Conservation (phyloP, 2,329 filamentous ascomycete genomes). For the Aspergillus spinulosporus region DNA sequence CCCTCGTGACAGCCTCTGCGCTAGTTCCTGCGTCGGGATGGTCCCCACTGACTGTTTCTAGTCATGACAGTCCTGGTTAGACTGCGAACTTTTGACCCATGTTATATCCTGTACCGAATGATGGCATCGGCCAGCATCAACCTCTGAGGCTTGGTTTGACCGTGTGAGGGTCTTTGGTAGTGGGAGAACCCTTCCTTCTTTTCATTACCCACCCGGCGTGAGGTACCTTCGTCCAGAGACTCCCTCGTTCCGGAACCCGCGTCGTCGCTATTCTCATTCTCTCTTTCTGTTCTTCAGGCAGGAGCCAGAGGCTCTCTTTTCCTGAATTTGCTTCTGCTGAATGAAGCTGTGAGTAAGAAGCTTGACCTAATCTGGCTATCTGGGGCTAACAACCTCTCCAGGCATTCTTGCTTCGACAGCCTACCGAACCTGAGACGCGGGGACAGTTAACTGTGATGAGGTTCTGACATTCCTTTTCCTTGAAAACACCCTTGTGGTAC, state of each 20-base stretch:
- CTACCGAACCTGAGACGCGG: constrained; percentile 27
- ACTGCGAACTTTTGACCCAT: constrained; percentile 7
- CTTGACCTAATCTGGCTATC: background rate
- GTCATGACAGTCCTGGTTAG: background rate
- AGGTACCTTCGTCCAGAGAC: constrained; percentile 17
- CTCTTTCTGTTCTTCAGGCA: constrained; percentile 20
- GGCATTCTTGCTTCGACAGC: constrained; percentile 16
- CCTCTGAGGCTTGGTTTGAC: constrained; percentile 23
- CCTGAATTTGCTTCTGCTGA: constrained; percentile 10
- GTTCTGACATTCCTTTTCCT: constrained; percentile 16
- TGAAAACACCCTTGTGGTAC: constrained; percentile 21
- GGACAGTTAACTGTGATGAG: constrained; percentile 21
- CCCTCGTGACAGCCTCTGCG: constrained; percentile 23
- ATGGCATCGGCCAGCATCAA: constrained; percentile 21
- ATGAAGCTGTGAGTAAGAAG: constrained; percentile 25
- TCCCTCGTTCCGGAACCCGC: constrained; percentile 12
- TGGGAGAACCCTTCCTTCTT: constrained; percentile 17
- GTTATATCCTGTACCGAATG: constrained; percentile 13
- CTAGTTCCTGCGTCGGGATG: constrained; percentile 16
- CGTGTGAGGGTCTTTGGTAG: constrained; percentile 24
- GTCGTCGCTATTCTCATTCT: constrained; percentile 1
- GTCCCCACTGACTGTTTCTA: constrained; percentile 11
- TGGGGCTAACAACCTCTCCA: constrained; percentile 17
- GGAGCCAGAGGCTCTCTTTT: constrained; percentile 35
- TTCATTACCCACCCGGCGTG: constrained; percentile 23